Base-by-base conservation (phyloP, 2,329 filamentous ascomycete genomes). In the Ambrosiella xylebori region DNA sequence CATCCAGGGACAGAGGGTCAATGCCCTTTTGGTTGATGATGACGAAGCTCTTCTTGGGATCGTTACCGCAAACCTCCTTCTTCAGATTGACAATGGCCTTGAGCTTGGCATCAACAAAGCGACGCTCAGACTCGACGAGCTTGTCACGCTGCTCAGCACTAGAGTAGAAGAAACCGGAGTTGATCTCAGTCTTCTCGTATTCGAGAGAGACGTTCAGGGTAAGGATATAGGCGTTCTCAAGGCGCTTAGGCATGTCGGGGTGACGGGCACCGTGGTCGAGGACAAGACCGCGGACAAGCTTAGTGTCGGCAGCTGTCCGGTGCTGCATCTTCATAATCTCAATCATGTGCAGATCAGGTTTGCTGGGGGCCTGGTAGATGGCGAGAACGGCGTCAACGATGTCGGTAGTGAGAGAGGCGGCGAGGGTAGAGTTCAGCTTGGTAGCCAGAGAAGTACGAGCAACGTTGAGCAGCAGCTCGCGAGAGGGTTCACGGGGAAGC, bases 271-370 rank as follows among this genome's bases (percentile, higher is more conserved):
- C 93, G 71, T 98, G 93, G 67, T 98, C 93, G 61, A 98, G 76
- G 8, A 88, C 93, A 60, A 98, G 77, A 61, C 93, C 93, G 63
- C 86, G 83, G 70, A 98, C 96, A 61, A 98, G 81, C 71, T 95
- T 89, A 59, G 93, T 98, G 71, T 98, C 93, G 38, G 93, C 88
- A 60, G 91, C 90, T 56, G 88, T 89, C 65, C 91, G 86, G 75
- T 98, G 93, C 75, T 98, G 93, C 91, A 98, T 97, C 71, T 95
- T 97, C 93, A 98, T 98, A 66, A 98, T 97, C 73, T 98, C 93
- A 64, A 98, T 80, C 93, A 98, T 98, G 76, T 97, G 91, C 67
- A 98, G 73, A 73, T 98, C 93, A 59, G 94, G 94, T 75, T 97
- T 97, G 62, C 81, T 82, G 35, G 88, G 88, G 15, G 87, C 76